These are phyloP conservation scores for Tolypocladium pustulatum DNA, from an alignment of 2,329 filamentous ascomycete species.

Conservation along the genomic window DNA sequence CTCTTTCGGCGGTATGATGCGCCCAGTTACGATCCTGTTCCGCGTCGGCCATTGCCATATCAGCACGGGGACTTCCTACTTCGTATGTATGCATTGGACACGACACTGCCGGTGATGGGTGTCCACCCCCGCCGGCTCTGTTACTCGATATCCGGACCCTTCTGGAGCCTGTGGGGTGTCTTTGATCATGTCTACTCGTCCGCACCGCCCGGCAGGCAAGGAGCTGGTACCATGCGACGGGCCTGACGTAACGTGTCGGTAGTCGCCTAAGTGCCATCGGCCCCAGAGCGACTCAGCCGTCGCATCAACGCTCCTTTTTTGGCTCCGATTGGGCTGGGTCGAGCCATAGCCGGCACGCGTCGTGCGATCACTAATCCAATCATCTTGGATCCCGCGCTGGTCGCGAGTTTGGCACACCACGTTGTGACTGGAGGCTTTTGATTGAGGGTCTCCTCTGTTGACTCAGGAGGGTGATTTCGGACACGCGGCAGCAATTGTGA, in stretches of 20 bases:
- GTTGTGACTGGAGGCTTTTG: not conserved
- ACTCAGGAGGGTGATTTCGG: not conserved
- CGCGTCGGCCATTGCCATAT: not conserved
- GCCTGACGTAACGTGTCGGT: slow-evolving; percentile 7
- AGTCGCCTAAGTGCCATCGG: slow-evolving; percentile 1
- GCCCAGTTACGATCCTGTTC: not conserved
- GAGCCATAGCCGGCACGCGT: not conserved
- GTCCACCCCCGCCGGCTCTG: not conserved
- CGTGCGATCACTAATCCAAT: not conserved
- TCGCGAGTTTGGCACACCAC: not conserved
- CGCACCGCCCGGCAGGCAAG: not conserved
- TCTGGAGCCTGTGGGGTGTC: not conserved
- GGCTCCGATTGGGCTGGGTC: not conserved
- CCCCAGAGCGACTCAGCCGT: slow-evolving; percentile 1
- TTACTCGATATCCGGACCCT: slow-evolving; percentile 1
- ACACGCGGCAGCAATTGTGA: not conserved
- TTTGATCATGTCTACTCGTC: not conserved
- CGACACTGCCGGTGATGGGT: not conserved
- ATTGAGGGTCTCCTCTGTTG: not conserved
- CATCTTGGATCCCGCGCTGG: not conserved
- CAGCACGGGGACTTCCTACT: not conserved
- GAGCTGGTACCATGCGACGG: not conserved
- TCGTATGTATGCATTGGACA: not conserved
- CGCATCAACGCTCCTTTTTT: slow-evolving; percentile 1
- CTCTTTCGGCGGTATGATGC: not conserved